Evolutionary conservation across 352 stramenopile species (phyloP).

Genomic region (Globisporangium viniferum): DNA sequence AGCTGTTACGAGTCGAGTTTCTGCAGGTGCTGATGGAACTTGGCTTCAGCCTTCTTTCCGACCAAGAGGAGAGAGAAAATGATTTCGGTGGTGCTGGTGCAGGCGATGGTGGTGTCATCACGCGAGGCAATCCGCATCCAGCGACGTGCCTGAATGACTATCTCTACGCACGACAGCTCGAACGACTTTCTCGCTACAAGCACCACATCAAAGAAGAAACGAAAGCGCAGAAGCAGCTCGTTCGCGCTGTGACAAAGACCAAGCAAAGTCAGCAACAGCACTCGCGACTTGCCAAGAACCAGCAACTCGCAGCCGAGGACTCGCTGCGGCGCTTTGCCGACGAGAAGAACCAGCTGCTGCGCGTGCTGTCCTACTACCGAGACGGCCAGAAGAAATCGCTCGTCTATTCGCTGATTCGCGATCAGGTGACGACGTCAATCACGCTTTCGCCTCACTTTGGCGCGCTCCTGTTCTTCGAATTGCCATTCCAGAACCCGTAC

Average conservation of each 20-base stretch:
- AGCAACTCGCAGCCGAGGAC: conserved; percentile 15
- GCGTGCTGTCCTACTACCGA: conserved; percentile 90
- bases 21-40: conserved; percentile 93
- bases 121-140: neutral
- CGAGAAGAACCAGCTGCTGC: conserved; percentile 83
- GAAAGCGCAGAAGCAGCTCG: conserved; percentile 53
- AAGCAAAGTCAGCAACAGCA: conserved; percentile 24
- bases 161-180: conserved; percentile 79
- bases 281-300: conserved; percentile 16
- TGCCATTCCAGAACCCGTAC: conserved; percentile 90
- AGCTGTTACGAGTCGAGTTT: conserved; percentile 86
- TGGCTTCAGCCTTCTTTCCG: conserved; percentile 78
- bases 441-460: conserved; percentile 80
- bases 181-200: conserved; percentile 63
- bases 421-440: conserved; percentile 86
- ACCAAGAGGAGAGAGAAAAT: conserved; percentile 30
- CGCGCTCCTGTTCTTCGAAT: conserved; percentile 85
- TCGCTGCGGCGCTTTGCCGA: conserved; percentile 52
- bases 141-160: conserved; percentile 63
- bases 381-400: conserved; percentile 94
- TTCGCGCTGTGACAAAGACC: conserved; percentile 42
- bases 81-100: neutral
- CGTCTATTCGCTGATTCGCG: conserved; percentile 85
- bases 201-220: conserved; percentile 50
- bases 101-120: conserved; percentile 12